Evolutionary conservation across 495 filamentous ascomycete species (phyloP), one percentile per base, ranked within the genome.

Genomic region (Amphirosellinia nigrospora): DNA sequence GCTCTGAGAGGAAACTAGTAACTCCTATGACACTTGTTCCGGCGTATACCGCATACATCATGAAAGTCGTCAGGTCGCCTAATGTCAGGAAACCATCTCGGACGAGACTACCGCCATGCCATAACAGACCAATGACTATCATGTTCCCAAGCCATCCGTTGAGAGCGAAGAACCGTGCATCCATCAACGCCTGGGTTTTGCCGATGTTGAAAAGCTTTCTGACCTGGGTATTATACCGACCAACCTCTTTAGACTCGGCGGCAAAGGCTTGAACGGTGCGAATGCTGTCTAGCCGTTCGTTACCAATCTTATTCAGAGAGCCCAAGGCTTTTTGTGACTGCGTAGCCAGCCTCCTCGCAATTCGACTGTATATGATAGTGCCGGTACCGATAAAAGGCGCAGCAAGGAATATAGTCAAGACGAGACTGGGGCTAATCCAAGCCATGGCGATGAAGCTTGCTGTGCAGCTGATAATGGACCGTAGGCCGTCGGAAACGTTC

Each of bases 11-110:
- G 82, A 99, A 99, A 73, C 91, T 93, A 39, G 94, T 96, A 11
- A 99, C 83, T 3, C 96, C 96, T 72, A 98, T 96, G 71, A 99
- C 88, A 81, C 91, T 94, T 30, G 90, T 92, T 10, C 94, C 94
- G 23, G 94, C 94, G 81, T 95, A 98, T 23, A 91, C 94, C 16
- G 94, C 93, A 76, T 98, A 99, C 96, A 99, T 98, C 76, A 99
- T 84, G 80, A 99, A 99, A 3, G 93, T 95, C n/a, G 96, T 94
- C 65, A 99, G 81, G 68, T 98, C 96, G 67, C 96, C 96, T 64
- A 98, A 89, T 36, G 86, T 93, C 82, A 99, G 96, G 38, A 88
- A 86, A 2, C 96, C 95, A 2, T 88, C 86, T 74, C 92, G 89
- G 30, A 99, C 96, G 82, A 98, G 93, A 67, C 90, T 89, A 38